Conservation (phyloP, 192 early-diverging fungal genomes). For the Podila horticola region DNA sequence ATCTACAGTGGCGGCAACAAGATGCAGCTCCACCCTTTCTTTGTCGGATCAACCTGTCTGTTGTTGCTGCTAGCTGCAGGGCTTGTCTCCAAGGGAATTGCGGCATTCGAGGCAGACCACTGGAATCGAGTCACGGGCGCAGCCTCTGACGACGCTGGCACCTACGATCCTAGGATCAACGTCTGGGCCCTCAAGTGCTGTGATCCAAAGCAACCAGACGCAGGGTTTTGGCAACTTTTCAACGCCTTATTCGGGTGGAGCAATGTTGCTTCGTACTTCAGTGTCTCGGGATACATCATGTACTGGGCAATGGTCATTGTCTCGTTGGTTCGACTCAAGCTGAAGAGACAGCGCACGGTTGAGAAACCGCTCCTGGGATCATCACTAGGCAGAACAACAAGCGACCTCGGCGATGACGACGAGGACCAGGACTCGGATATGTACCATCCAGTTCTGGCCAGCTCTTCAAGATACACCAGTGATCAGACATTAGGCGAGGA, state of each 20-base stretch:
- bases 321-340: conserved; percentile 56
- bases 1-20: conserved; percentile 78
- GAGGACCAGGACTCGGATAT: too few species aligned
- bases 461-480: too few species aligned
- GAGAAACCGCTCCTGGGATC: too few species aligned
- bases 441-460: too few species aligned
- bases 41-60: conserved; percentile 74
- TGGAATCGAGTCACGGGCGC: conserved; percentile 71
- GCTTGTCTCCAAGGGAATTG: conserved; percentile 75
- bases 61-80: conserved; percentile 87
- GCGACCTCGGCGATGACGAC: too few species aligned
- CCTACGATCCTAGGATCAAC: conserved; percentile 62
- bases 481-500: too few species aligned
- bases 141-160: conserved; percentile 67
- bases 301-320: conserved; percentile 76
- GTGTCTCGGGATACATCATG: conserved; percentile 75
- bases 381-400: too few species aligned
- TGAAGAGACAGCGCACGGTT: conserved; percentile 16
- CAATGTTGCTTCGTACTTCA: conserved; percentile 76
- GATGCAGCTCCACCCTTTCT: conserved; percentile 82
- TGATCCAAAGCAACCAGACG: conserved; percentile 57
- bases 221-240: conserved; percentile 75
- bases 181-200: conserved; percentile 75
- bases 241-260: conserved; percentile 83
- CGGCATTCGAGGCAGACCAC: conserved; percentile 71